A percentile compares a stretch with the other conserved stretches of the same genome.
Evolutionary conservation across 176 grass and related monocot genomes (phyloP).

Genomic region (Olyra latifolia): DNA sequence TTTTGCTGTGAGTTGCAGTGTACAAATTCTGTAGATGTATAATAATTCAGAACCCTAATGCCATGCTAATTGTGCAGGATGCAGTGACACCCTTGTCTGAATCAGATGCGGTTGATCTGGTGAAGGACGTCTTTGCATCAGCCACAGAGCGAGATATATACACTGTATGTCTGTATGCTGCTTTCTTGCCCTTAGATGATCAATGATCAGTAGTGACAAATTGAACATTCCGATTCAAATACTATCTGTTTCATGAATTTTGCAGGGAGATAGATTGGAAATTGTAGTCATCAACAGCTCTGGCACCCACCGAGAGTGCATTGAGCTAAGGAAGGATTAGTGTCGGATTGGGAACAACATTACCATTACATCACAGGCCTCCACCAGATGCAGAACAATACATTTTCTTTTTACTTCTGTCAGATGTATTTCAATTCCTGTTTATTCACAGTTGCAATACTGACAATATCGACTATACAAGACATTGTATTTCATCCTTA

Average conservation of each 20-base stretch:
- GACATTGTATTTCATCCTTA: background rate
- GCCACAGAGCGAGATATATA: slow-evolving; percentile 73
- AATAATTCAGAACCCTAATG: background rate
- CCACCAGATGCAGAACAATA: background rate
- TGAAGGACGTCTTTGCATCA: slow-evolving; percentile 75
- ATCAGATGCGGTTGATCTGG: slow-evolving; percentile 69
- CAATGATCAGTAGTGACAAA: background rate
- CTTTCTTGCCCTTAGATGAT: background rate
- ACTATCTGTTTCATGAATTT: slow-evolving; percentile 3
- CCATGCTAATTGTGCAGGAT: slow-evolving; percentile 39
- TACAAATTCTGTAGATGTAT: background rate
- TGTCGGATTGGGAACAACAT: background rate
- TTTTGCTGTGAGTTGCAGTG: background rate
- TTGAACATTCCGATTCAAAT: background rate
- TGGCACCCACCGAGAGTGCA: slow-evolving; percentile 39
- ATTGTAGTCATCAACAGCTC: slow-evolving; percentile 59
- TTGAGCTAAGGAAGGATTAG: slow-evolving; percentile 65
- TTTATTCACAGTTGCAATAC: background rate
- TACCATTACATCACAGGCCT: background rate
- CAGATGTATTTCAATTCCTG: slow-evolving; percentile 1
- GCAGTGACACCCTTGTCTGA: slow-evolving; percentile 60
- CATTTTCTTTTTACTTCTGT: background rate
- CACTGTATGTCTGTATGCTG: slow-evolving; percentile 57
- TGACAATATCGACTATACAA: background rate
- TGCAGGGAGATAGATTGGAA: slow-evolving; percentile 67